phyloP scores from a whole-genome alignment of 2,329 filamentous ascomycete genomes.

The Ramularia collo-cygni region DNA sequence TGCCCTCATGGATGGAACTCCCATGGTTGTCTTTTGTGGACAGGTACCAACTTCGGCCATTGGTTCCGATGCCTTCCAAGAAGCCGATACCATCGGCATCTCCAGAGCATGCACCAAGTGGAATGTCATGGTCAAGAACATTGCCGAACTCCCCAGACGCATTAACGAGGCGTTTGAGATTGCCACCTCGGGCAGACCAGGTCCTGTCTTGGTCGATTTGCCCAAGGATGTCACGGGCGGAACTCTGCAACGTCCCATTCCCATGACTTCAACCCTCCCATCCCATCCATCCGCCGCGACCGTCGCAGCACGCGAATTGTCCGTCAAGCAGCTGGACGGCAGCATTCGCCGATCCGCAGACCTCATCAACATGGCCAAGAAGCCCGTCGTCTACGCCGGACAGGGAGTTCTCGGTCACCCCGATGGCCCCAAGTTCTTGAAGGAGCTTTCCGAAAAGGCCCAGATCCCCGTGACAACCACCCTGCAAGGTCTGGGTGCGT shows the following conservation, averaged over 20 bases:
- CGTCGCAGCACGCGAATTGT: slow-evolving; percentile 67
- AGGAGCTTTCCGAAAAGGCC: slow-evolving; percentile 81
- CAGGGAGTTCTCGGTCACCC: slow-evolving; percentile 77
- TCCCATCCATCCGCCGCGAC: slow-evolving; percentile 80
- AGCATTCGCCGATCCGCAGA: slow-evolving; percentile 72
- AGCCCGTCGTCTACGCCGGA: slow-evolving; percentile 91
- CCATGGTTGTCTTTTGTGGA: slow-evolving; percentile 90
- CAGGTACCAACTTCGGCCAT: slow-evolving; percentile 88
- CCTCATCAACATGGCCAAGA: slow-evolving; percentile 82
- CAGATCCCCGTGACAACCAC: slow-evolving; percentile 94
- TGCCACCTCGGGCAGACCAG: slow-evolving; percentile 85
- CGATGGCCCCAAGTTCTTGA: slow-evolving; percentile 71
- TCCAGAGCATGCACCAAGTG: slow-evolving; percentile 95
- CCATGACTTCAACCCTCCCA: slow-evolving; percentile 65
- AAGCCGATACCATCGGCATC: slow-evolving; percentile 90
- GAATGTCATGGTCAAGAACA: slow-evolving; percentile 97
- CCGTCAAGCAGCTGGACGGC: slow-evolving; percentile 62
- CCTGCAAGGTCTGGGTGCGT: slow-evolving; percentile 85
- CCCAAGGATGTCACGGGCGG: slow-evolving; percentile 94
- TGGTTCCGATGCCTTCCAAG: slow-evolving; percentile 94
- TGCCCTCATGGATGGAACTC: slow-evolving; percentile 88
- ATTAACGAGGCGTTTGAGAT: slow-evolving; percentile 99
- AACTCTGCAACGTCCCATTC: slow-evolving; percentile 76
- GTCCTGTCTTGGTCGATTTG: slow-evolving; percentile 89
- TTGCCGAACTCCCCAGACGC: slow-evolving; percentile 82